Percentiles rank a stretch among this genome's conserved stretches.
phyloP scores from a whole-genome alignment of 2,329 filamentous ascomycete species.

The Penicillium sp. region DNA sequence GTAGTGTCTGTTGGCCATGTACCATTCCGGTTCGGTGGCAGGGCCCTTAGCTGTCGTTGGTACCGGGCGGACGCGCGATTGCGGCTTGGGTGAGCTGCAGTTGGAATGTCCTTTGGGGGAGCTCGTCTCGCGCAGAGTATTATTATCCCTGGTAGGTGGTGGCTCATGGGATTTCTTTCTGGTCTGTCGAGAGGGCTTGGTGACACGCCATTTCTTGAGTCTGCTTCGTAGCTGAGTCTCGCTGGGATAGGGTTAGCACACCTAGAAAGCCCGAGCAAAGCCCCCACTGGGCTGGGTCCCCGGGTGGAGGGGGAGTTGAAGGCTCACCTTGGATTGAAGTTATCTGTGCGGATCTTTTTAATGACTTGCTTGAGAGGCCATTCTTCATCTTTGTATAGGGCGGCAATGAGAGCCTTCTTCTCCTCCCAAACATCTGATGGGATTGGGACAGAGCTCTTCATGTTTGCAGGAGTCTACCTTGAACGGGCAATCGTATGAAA shows the following conservation, averaged over 20 bases:
- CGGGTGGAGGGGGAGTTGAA: not conserved
- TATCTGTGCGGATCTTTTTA: conserved; percentile 48
- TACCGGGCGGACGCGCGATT: conserved; percentile 14
- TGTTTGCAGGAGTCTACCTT: conserved; percentile 23
- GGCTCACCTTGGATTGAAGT: conserved; percentile 49
- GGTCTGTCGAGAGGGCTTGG: conserved; percentile 50
- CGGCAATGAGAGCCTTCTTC: conserved; percentile 47
- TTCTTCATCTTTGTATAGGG: conserved; percentile 50
- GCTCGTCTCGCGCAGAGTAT: conserved; percentile 26
- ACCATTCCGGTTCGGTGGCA: conserved; percentile 24
- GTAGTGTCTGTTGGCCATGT: conserved; percentile 23
- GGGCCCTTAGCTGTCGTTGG: conserved; percentile 13
- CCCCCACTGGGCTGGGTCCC: no score
- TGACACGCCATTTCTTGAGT: conserved; percentile 52
- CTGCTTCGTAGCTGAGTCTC: conserved; percentile 51
- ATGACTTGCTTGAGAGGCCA: conserved; percentile 53
- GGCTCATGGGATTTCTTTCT: conserved; percentile 44
- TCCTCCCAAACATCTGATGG: conserved; percentile 51
- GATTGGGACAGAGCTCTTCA: conserved; percentile 51
- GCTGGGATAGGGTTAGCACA: conserved; percentile 30
- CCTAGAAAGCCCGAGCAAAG: not conserved
- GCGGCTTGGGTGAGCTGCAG: conserved; percentile 21
- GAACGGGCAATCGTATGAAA: not conserved
- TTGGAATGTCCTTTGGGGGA: conserved; percentile 22
- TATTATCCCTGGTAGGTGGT: conserved; percentile 28